Conservation (phyloP, 2,329 filamentous ascomycete genomes). For the Hypoxylon rubiginosum region DNA sequence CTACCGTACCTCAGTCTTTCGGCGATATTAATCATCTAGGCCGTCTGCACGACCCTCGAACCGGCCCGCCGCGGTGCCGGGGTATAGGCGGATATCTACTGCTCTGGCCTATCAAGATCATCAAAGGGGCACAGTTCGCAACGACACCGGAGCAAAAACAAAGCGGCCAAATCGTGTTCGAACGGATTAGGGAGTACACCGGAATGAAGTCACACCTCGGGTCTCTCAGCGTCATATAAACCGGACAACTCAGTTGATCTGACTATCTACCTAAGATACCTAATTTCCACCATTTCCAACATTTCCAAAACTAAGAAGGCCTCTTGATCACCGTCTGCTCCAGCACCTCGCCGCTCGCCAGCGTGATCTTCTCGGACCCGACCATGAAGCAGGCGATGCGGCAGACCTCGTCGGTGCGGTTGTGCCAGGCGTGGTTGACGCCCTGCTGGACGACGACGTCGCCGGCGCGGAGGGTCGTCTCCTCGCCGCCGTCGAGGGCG, state of each 20-base stretch:
- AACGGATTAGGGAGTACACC: constrained; percentile 56
- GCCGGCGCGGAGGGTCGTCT: constrained; percentile 54
- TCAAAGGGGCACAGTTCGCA: constrained; percentile 46
- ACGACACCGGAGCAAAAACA: constrained; percentile 50
- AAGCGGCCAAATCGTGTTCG: constrained; percentile 50
- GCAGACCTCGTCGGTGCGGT: constrained; percentile 55
- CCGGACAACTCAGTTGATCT: not conserved
- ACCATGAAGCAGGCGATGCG: constrained; percentile 58
- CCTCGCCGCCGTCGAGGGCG: constrained; percentile 58
- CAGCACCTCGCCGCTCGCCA: constrained; percentile 54
- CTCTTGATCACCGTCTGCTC: constrained; percentile 51
- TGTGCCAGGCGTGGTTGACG: constrained; percentile 64
- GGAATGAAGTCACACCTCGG: constrained; percentile 56
- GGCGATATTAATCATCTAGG: constrained; percentile 53
- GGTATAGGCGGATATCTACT: constrained; percentile 56
- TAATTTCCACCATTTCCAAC: not conserved
- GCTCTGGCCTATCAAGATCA: constrained; percentile 56
- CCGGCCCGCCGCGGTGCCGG: constrained; percentile 46
- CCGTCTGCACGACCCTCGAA: constrained; percentile 26
- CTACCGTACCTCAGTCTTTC: constrained; percentile 55
- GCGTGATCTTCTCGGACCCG: constrained; percentile 56
- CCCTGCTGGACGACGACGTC: constrained; percentile 60
- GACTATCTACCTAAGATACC: not conserved
- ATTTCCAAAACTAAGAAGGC: too few relatives aligned
- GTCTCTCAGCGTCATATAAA: constrained; percentile 40